phyloP scores from a whole-genome alignment of 2,329 filamentous ascomycete genomes.

The Dothiorella sarmentorum region DNA sequence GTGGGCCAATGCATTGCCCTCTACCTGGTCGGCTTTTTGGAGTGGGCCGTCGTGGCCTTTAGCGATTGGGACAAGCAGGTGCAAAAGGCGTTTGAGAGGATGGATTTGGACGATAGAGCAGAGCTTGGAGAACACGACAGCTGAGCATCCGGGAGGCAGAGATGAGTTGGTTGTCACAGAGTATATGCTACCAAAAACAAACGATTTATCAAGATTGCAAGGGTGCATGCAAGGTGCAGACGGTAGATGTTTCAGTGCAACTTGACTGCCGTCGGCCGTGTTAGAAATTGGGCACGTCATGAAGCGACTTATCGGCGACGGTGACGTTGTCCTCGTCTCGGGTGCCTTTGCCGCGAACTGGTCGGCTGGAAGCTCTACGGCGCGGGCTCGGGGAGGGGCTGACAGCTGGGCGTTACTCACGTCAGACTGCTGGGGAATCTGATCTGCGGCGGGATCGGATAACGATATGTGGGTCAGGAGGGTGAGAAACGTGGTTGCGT shows the following conservation, averaged over 20 bases:
- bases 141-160: not conserved
- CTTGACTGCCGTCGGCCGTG: not conserved
- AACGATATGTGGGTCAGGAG: not conserved
- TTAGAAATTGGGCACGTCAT: conserved; percentile 1
- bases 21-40: conserved; percentile 72
- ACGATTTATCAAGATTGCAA: no score
- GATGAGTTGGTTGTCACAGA: no score
- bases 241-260: no score
- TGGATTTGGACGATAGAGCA: conserved; percentile 54
- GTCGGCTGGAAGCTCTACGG: not conserved
- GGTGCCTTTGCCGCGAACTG: not conserved
- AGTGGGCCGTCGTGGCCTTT: conserved; percentile 75
- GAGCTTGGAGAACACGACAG: conserved; percentile 32
- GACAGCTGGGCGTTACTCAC: not conserved
- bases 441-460: not conserved
- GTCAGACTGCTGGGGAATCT: not conserved
- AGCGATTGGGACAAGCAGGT: conserved; percentile 77
- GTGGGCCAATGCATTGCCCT: conserved; percentile 70
- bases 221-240: no score
- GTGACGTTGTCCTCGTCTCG: not conserved
- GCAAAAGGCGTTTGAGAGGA: conserved; percentile 64
- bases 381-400: not conserved
- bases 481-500: conserved; percentile 6
- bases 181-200: no score
- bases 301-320: not conserved